Base-by-base conservation (phyloP, 2,329 filamentous ascomycete species). In the Xylariales sp. region DNA sequence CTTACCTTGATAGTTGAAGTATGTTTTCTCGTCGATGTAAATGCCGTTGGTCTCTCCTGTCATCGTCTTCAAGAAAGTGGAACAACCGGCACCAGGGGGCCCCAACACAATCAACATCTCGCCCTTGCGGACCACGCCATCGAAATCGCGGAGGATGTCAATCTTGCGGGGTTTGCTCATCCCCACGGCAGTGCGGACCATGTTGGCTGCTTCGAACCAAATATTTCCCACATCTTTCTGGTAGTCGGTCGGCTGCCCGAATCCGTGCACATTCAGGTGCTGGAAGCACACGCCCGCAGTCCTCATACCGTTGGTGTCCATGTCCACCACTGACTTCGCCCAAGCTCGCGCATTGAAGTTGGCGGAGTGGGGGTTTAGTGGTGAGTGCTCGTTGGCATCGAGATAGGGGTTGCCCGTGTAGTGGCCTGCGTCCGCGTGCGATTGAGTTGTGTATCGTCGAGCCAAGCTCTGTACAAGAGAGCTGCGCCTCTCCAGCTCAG, bases 61-160 rank as follows among this genome's bases (percentile, higher is more conserved):
- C n/a, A 80, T 64, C 0, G 74, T 68, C 53, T 79, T 79, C 10
- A 80, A 57, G 1, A 80, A 55, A 0, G 76, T 80, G 13, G 69
- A 71, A 48, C 74, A 78, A 11, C 76, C 76, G 23, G 55, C 55
- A 10, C 79, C 79, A 5, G 83, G 65, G 8, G 44, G 41, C 10
- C 47, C 45, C 6, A 49, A 25, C 20, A 74, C 69, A 15, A 74
- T 63, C 21, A 73, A 52, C 67, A 74, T 72, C 52, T 74, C 70
- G 14, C 70, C 71, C 38, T 57, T 65, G 44, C 60, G 65, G 11
- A 76, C 63, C 12, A 76, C 44, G 32, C 73, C 73, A 42, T 75
- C 71, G 39, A 76, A 73, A 33, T 71, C 56, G 5, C 61, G 60
- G 34, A 76, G 52, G 42, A 76, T 76, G 40, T 75, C 65, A 33